Evolutionary conservation across 2,329 filamentous ascomycete species (phyloP).

Genomic region (Rutstroemia sp.): DNA sequence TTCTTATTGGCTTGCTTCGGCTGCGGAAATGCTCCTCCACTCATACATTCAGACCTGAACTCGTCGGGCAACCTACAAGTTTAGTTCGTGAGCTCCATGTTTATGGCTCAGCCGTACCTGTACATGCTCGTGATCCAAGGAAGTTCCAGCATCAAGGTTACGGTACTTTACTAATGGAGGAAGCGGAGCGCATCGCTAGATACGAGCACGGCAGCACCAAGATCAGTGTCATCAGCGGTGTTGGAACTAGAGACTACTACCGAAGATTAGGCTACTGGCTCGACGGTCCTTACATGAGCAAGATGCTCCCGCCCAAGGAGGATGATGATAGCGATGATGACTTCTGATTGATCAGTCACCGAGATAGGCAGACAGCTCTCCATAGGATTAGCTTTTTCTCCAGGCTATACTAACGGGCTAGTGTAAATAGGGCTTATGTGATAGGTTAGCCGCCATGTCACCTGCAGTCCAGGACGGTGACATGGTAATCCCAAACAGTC

Average conservation of each 20-base stretch:
- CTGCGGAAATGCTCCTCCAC: slow-evolving; percentile 85
- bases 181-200: slow-evolving; percentile 88
- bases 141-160: slow-evolving; percentile 99
- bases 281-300: slow-evolving; percentile 53
- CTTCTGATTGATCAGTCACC: neutral
- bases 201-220: slow-evolving; percentile 92
- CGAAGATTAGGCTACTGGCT: slow-evolving; percentile 86
- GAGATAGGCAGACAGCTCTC: too few species aligned
- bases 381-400: too few species aligned
- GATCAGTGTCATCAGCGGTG: slow-evolving; percentile 95
- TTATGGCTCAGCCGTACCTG: slow-evolving; percentile 93
- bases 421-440: too few species aligned
- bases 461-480: too few species aligned
- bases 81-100: slow-evolving; percentile 93
- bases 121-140: slow-evolving; percentile 87
- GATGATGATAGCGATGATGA: slow-evolving; percentile 29
- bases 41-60: slow-evolving; percentile 86
- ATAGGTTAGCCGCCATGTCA: too few species aligned
- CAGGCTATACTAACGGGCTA: too few species aligned
- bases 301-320: slow-evolving; percentile 23
- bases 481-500: too few species aligned
- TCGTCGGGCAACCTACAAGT: slow-evolving; percentile 79
- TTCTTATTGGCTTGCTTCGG: slow-evolving; percentile 83
- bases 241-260: slow-evolving; percentile 94
- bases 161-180: slow-evolving; percentile 93